Conservation (phyloP, 2,329 filamentous ascomycete species). For the Penicillium sp. region DNA sequence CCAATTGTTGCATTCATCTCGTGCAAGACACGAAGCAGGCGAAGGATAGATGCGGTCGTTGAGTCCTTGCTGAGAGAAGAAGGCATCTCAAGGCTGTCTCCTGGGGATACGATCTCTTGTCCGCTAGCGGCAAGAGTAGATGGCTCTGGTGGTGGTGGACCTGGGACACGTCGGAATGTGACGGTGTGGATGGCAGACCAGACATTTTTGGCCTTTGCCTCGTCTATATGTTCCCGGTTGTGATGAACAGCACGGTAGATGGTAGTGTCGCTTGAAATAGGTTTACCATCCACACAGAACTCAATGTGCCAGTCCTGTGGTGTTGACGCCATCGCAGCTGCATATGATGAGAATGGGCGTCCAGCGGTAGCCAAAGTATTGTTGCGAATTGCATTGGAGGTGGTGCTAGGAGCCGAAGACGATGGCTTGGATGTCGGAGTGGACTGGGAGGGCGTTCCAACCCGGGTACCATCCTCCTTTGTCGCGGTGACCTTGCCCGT, state of each 20-base stretch:
- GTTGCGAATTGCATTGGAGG: conserved; percentile 22
- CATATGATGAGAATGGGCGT: conserved; percentile 70
- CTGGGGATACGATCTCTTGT: conserved; percentile 51
- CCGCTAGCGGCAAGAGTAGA: conserved; percentile 57
- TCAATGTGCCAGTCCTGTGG: conserved; percentile 98
- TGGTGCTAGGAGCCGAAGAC: conserved; percentile 30
- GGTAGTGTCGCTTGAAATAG: conserved; percentile 85
- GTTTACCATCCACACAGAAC: conserved; percentile 80
- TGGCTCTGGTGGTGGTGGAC: conserved; percentile 73
- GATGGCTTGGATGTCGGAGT: conserved; percentile 47
- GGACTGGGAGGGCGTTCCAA: conserved; percentile 73
- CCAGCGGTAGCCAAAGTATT: conserved; percentile 52
- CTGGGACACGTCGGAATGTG: conserved; percentile 82
- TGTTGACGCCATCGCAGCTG: conserved; percentile 72
- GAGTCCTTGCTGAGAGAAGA: conserved; percentile 78
- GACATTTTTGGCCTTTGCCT: conserved; percentile 69
- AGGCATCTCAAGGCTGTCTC: conserved; percentile 63
- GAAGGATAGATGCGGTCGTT: conserved; percentile 80
- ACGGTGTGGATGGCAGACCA: conserved; percentile 91
- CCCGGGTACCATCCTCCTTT: conserved; percentile 84
- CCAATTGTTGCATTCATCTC: conserved; percentile 90
- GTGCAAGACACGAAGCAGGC: conserved; percentile 83
- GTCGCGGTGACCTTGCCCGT: conserved; percentile 85
- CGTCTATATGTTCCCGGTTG: conserved; percentile 59
- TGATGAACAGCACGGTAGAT: conserved; percentile 92